Percentiles rank a stretch among this genome's conserved stretches.
phyloP scores from a whole-genome alignment of 1,284 basidiomycete genomes.

The Peniophora sp. region DNA sequence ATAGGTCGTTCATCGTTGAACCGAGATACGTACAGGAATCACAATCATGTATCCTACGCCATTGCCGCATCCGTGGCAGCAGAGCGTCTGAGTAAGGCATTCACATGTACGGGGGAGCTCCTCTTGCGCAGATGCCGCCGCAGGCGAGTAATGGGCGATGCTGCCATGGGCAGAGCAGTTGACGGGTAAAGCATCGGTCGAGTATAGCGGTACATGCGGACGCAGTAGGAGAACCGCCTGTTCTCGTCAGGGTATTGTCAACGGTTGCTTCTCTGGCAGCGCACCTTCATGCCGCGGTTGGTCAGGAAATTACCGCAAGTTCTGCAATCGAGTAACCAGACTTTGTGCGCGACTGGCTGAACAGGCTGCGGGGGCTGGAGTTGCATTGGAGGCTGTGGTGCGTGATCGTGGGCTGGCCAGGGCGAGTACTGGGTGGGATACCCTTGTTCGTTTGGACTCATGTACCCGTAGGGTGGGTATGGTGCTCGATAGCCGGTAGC shows the following conservation, averaged over 20 bases:
- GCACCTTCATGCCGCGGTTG: constrained; percentile 80
- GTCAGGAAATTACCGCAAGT: constrained; percentile 70
- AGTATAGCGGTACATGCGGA: constrained; percentile 78
- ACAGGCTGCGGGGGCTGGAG: constrained; percentile 29
- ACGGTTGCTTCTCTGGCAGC: constrained; percentile 13
- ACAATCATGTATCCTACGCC: constrained; percentile 76
- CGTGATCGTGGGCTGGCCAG: constrained; percentile 16
- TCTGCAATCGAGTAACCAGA: constrained; percentile 76
- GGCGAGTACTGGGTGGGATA: constrained; percentile 1
- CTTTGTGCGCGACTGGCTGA: constrained; percentile 49
- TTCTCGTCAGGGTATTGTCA: constrained; percentile 3
- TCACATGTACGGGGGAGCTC: constrained; percentile 49
- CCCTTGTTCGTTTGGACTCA: constrained; percentile 3
- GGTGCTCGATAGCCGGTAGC: too few relatives aligned
- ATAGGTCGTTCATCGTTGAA: too few relatives aligned
- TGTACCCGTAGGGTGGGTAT: too few relatives aligned
- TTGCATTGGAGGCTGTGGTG: constrained; percentile 9
- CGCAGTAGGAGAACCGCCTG: constrained; percentile 78
- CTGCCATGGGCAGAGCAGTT: constrained; percentile 62
- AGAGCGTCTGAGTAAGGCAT: constrained; percentile 68
- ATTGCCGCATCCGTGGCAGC: constrained; percentile 74
- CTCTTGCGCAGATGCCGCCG: constrained; percentile 15
- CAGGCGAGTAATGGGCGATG: constrained; percentile 22
- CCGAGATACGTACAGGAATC: constrained; percentile 39
- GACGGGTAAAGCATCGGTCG: constrained; percentile 73